Percentiles rank a stretch among this genome's conserved stretches.
These are phyloP conservation scores for Irpex rosettiformis DNA, from an alignment of 1,284 basidiomycete species.

Conservation along the genomic window DNA sequence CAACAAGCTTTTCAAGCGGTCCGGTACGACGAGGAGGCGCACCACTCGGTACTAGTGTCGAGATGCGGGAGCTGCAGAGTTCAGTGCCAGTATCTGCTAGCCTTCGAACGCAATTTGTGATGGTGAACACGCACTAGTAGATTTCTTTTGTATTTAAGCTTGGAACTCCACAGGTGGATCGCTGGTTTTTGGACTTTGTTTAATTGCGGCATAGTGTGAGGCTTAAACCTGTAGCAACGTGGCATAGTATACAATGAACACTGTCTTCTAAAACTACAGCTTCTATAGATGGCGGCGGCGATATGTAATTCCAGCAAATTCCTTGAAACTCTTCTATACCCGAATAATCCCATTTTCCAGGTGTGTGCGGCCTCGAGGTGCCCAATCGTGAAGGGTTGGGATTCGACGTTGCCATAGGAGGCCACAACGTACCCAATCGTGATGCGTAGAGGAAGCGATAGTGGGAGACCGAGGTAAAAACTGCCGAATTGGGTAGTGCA, in stretches of 20 bases:
- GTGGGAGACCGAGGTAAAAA: background rate
- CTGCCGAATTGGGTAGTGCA: background rate
- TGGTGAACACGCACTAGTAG: background rate
- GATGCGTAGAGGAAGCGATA: background rate
- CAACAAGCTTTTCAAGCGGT: conserved; percentile 7
- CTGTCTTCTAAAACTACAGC: background rate
- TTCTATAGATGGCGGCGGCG: conserved; percentile 1
- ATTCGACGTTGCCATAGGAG: too few relatives aligned
- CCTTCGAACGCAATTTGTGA: conserved; percentile 1
- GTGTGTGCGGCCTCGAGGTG: background rate
- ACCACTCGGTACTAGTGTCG: conserved; percentile 8
- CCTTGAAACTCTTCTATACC: background rate
- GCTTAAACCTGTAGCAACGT: background rate
- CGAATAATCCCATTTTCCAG: background rate
- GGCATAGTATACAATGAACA: conserved; percentile 1
- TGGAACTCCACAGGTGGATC: background rate
- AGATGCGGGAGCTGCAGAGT: conserved; percentile 22
- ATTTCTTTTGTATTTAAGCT: background rate
- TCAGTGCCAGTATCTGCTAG: conserved; percentile 17
- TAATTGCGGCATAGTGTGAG: background rate
- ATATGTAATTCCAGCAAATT: background rate
- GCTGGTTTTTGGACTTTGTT: background rate
- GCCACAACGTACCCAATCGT: background rate
- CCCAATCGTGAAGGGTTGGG: background rate
- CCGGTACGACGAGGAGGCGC: conserved; percentile 4